A percentile compares a stretch with the other conserved stretches of the same genome.
Evolutionary conservation across 164 flowering plant species (phyloP).

Genomic region (Liquidambar formosana): DNA sequence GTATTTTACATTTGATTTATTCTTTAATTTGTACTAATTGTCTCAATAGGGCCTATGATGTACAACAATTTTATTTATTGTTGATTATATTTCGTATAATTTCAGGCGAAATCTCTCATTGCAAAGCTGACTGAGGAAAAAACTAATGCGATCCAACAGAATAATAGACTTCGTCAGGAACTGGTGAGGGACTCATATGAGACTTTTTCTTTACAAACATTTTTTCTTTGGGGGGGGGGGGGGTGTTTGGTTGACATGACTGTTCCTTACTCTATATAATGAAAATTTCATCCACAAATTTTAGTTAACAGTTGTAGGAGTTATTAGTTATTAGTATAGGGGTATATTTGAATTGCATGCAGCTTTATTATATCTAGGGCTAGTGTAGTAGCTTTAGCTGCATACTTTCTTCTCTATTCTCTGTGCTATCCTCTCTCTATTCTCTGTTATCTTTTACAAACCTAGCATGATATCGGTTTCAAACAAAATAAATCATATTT

Average conservation of each 20-base stretch:
- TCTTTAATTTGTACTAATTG: neutral
- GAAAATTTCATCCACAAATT: no score
- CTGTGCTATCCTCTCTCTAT: no score
- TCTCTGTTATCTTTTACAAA: no score
- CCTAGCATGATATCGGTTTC: no score
- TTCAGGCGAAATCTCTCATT: constrained; percentile 48
- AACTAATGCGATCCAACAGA: constrained; percentile 38
- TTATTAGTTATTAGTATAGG: no score
- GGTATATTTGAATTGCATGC: no score
- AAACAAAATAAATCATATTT: no score
- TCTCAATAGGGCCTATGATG: neutral
- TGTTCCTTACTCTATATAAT: neutral
- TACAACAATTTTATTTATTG: neutral
- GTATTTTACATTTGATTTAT: neutral
- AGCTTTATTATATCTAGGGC: no score
- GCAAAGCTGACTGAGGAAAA: constrained; percentile 49
- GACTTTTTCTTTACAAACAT: neutral
- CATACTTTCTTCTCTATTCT: no score
- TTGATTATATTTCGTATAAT: neutral
- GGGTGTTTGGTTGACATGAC: neutral
- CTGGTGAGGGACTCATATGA: constrained; percentile 33
- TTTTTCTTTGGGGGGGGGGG: no score
- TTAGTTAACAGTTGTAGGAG: no score
- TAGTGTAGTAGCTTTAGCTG: no score
- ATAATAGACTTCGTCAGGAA: constrained; percentile 54